Percentiles rank a stretch among this genome's conserved stretches.
These are phyloP conservation scores for Russula vinacea DNA, from an alignment of 768 basidiomycete genomes.

Conservation along the genomic window DNA sequence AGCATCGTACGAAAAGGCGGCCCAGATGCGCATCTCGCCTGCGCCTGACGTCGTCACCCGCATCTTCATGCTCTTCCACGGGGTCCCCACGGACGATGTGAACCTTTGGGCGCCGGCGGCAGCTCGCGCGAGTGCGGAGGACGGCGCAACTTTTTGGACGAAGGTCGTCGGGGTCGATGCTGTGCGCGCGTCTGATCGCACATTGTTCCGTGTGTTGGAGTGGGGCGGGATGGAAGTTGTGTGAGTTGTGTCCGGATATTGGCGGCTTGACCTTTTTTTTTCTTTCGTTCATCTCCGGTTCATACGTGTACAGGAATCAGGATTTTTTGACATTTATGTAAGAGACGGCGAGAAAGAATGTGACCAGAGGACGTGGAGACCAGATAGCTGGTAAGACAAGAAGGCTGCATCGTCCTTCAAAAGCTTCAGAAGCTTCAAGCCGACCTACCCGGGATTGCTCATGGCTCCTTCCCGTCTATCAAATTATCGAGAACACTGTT, in stretches of 20 bases:
- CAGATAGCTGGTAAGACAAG: too few relatives aligned
- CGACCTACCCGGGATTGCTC: background rate
- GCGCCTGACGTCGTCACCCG: slow-evolving; percentile 44
- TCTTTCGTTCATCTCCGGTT: background rate
- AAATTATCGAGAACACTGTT: too few relatives aligned
- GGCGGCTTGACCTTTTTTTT: background rate
- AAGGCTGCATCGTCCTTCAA: too few relatives aligned
- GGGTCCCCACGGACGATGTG: slow-evolving; percentile 34
- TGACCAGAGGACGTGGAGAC: too few relatives aligned
- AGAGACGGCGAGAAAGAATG: too few relatives aligned
- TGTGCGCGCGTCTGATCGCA: slow-evolving; percentile 32
- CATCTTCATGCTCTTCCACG: slow-evolving; percentile 49
- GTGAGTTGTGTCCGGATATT: background rate
- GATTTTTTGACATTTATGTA: too few relatives aligned
- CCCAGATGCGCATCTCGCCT: slow-evolving; percentile 41
- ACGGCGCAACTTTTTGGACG: slow-evolving; percentile 35
- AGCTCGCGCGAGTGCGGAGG: slow-evolving; percentile 31
- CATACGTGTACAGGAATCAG: too few relatives aligned
- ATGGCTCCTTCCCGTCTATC: too few relatives aligned
- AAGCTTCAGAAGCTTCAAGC: too few relatives aligned
- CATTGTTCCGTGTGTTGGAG: slow-evolving; percentile 43
- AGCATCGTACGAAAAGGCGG: slow-evolving; percentile 42
- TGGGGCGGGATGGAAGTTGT: slow-evolving; percentile 39
- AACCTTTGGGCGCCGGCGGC: slow-evolving; percentile 33
- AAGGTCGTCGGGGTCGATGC: slow-evolving; percentile 39